A percentile compares a stretch with the other conserved stretches of the same genome.
Conservation (phyloP, 129 eudicot genomes). For the Oenanthe sinensis region DNA sequence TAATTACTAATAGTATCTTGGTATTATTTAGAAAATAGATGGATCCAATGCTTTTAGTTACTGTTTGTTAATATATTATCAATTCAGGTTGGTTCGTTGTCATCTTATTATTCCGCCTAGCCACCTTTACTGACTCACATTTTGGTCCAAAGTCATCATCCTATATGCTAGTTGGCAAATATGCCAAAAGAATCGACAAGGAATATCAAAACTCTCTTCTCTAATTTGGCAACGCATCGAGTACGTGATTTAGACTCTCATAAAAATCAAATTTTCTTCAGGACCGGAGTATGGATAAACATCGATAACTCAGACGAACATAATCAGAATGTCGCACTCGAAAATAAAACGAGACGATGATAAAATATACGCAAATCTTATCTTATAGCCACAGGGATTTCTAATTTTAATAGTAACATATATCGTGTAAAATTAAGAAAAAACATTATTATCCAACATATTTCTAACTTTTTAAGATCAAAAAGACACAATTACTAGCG, state of each 20-base stretch:
- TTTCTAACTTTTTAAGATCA: background rate
- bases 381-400: background rate
- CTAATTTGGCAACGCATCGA: background rate
- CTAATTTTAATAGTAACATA: background rate
- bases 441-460: background rate
- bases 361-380: background rate
- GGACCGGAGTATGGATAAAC: background rate
- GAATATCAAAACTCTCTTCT: background rate
- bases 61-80: background rate
- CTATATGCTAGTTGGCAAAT: background rate
- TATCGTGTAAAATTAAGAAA: too few relatives aligned
- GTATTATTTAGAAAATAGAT: too few relatives aligned
- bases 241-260: background rate
- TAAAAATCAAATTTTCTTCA: background rate
- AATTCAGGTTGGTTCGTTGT: constrained; percentile 9
- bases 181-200: background rate
- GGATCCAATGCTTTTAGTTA: background rate
- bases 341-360: background rate
- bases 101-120: constrained; percentile 1
- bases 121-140: background rate
- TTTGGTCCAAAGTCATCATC: constrained; percentile 10
- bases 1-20: too few relatives aligned
- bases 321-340: background rate
- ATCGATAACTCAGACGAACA: background rate
- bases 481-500: background rate